Evolutionary conservation across 2,329 filamentous ascomycete genomes (phyloP).

Genomic region (Botrytis cinerea): DNA sequence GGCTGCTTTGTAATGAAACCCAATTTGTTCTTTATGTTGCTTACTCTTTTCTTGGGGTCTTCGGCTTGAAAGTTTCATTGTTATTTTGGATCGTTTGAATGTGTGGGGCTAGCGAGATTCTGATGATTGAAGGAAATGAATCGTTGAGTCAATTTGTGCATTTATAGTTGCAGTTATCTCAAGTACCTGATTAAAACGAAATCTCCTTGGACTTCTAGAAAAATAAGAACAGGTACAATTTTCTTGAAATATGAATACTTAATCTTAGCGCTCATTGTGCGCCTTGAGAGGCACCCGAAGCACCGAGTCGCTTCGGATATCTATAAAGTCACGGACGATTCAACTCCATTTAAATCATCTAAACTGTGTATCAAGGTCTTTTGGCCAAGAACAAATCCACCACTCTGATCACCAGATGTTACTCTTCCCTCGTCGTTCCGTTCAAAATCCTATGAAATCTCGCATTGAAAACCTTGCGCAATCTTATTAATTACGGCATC

Average conservation of each 20-base stretch:
- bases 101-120: not conserved
- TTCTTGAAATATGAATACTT: not conserved
- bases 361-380: not conserved
- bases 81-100: not conserved
- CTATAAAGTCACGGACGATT: accelerated
- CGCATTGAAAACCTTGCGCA: not conserved
- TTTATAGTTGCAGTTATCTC: not conserved
- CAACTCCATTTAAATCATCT: not conserved
- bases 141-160: not conserved
- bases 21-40: not conserved
- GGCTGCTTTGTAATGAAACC: not conserved
- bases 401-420: not conserved
- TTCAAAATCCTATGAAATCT: accelerated
- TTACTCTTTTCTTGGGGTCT: not conserved
- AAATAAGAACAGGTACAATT: too few relatives aligned
- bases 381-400: not conserved
- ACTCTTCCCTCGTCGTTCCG: not conserved
- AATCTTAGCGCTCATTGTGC: not conserved
- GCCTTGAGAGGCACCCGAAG: not conserved
- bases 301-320: not conserved
- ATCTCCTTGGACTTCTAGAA: too few relatives aligned
- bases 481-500: not conserved
- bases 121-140: not conserved
- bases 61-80: not conserved
- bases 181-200: not conserved